Evolutionary conservation across 2,329 filamentous ascomycete genomes (phyloP).

Genomic region (Trichoderma polysporum): DNA sequence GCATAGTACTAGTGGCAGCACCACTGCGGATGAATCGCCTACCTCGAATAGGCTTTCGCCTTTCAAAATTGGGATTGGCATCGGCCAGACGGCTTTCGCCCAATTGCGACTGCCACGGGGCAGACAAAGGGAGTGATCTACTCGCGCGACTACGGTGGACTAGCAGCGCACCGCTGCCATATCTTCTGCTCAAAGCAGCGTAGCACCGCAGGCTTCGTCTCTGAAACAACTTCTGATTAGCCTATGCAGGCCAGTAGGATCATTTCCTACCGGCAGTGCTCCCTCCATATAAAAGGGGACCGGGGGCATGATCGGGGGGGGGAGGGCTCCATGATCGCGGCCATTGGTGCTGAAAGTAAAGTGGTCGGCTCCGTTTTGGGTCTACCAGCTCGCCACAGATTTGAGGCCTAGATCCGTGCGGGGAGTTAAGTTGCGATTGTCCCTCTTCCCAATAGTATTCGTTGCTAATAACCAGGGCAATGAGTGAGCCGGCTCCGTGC

Average conservation of each 20-base stretch:
- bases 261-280: neutral
- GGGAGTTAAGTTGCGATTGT: neutral
- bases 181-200: neutral
- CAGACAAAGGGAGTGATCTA: neutral
- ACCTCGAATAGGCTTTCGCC: neutral
- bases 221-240: neutral
- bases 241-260: neutral
- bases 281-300: neutral
- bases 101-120: neutral
- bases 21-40: neutral
- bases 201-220: neutral
- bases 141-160: neutral
- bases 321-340: neutral
- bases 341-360: neutral
- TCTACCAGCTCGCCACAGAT: neutral
- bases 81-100: neutral
- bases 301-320: neutral
- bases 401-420: neutral
- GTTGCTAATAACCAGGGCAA: neutral
- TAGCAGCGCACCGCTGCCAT: neutral
- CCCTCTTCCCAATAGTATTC: neutral
- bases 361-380: neutral
- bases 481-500: neutral
- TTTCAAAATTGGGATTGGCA: slow-evolving; percentile 2
- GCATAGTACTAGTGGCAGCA: neutral